phyloP scores from a whole-genome alignment of 768 basidiomycete genomes.

The Tulasnella sp. region DNA sequence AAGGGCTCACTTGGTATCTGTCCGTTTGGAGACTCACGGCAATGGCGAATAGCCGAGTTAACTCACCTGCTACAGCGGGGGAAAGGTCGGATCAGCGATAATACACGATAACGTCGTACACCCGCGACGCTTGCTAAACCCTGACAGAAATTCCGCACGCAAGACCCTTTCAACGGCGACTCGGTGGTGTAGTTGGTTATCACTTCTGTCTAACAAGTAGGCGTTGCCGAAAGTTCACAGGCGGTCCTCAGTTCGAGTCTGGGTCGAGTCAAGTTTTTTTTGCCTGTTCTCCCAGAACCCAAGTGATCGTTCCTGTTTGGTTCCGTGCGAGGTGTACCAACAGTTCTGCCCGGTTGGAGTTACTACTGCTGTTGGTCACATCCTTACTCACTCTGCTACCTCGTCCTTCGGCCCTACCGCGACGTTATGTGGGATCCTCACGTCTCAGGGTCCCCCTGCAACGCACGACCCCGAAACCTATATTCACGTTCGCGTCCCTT shows the following conservation, averaged over 20 bases:
- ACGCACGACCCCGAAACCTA: background rate
- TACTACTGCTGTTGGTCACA: background rate
- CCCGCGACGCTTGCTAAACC: too few relatives aligned
- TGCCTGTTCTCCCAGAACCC: background rate
- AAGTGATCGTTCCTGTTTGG: too few relatives aligned
- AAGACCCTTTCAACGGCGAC: background rate
- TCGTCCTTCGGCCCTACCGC: background rate
- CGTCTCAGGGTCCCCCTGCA: background rate
- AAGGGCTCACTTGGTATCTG: too few relatives aligned
- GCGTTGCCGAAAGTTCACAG: too few relatives aligned
- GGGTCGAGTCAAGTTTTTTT: conserved; percentile 5
- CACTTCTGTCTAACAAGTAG: conserved; percentile 16
- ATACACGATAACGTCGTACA: too few relatives aligned
- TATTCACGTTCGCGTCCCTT: too few relatives aligned
- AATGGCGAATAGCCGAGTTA: too few relatives aligned
- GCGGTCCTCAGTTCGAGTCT: conserved; percentile 15
- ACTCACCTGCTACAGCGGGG: too few relatives aligned
- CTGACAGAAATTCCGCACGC: background rate
- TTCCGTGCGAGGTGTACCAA: too few relatives aligned
- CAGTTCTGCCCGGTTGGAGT: too few relatives aligned
- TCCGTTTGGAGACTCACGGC: too few relatives aligned
- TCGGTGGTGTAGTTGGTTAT: conserved; percentile 16
- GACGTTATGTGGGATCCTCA: background rate
- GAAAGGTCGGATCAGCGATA: too few relatives aligned
- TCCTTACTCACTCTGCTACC: background rate